These are phyloP conservation scores for Penicillium capsulatum DNA, from an alignment of 2,329 filamentous ascomycete genomes.

Conservation along the genomic window DNA sequence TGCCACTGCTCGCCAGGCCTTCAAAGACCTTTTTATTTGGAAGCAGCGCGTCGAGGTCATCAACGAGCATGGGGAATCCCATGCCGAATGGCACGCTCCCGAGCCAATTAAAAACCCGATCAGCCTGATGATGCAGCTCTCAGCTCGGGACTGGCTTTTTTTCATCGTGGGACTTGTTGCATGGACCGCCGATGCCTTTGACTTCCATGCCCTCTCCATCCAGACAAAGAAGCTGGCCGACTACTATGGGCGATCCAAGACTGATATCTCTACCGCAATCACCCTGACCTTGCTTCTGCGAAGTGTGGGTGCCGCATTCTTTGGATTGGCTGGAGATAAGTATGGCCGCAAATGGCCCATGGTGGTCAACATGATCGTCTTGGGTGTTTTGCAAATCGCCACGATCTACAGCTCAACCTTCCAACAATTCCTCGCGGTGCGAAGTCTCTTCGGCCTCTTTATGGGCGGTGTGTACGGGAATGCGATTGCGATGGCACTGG, in stretches of 20 bases:
- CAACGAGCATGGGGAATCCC: constrained; percentile 57
- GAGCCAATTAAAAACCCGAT: constrained; percentile 66
- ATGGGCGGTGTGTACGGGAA: constrained; percentile 81
- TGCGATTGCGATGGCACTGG: constrained; percentile 71
- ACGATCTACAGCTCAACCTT: constrained; percentile 74
- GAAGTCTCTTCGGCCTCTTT: constrained; percentile 69
- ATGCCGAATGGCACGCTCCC: constrained; percentile 64
- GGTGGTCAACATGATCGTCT: constrained; percentile 72
- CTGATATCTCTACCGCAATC: constrained; percentile 63
- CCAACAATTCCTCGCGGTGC: constrained; percentile 67
- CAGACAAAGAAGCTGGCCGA: constrained; percentile 67
- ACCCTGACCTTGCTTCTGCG: constrained; percentile 66
- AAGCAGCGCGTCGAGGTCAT: constrained; percentile 62
- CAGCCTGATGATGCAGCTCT: constrained; percentile 61
- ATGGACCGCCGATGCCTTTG: constrained; percentile 79
- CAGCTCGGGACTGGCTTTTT: constrained; percentile 66
- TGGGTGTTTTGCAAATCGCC: constrained; percentile 67
- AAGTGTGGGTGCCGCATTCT: constrained; percentile 69
- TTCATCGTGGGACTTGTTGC: constrained; percentile 69
- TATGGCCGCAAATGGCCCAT: constrained; percentile 78
- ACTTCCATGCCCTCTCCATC: constrained; percentile 76
- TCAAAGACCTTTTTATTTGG: constrained; percentile 66
- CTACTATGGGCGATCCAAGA: constrained; percentile 58
- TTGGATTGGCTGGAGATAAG: constrained; percentile 72
- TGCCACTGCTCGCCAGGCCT: constrained; percentile 61